Percentiles rank a stretch among this genome's conserved stretches.
Evolutionary conservation across 495 filamentous ascomycete genomes (phyloP).

Genomic region (Penicilliopsis zonata): DNA sequence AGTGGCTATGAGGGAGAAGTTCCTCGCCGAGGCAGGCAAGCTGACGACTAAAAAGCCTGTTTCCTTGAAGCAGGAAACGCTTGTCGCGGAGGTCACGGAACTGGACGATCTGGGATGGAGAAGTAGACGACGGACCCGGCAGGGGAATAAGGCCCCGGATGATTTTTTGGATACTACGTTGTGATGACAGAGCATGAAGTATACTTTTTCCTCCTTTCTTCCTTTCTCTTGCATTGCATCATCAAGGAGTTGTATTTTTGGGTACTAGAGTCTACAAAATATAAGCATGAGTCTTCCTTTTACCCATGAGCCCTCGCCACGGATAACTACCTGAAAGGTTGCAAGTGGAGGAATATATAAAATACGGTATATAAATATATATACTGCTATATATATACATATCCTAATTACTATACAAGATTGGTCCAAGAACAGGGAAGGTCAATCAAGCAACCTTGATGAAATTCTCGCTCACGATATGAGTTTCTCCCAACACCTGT

Average conservation of each 20-base stretch:
- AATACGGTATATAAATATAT: too few species aligned
- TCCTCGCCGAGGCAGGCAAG: constrained; percentile 31
- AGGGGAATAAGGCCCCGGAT: constrained; percentile 11
- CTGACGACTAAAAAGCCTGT: constrained; percentile 16
- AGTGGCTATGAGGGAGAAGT: constrained; percentile 34
- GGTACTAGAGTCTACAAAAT: too few species aligned
- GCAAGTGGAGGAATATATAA: too few species aligned
- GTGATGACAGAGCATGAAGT: not conserved
- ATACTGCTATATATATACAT: too few species aligned
- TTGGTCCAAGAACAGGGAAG: too few species aligned
- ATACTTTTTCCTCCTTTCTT: constrained; percentile 1
- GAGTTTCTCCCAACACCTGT: constrained; percentile 27
- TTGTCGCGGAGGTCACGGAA: constrained; percentile 21
- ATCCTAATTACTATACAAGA: too few species aligned
- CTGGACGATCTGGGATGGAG: constrained; percentile 26
- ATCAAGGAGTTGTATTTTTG: too few species aligned
- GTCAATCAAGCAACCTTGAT: too few species aligned
- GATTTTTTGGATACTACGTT: constrained; percentile 5
- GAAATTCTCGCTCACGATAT: constrained; percentile 16
- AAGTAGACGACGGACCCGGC: constrained; percentile 27
- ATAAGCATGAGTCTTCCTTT: too few species aligned
- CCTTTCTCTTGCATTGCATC: too few species aligned
- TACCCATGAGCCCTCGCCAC: too few species aligned
- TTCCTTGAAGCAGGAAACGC: constrained; percentile 8
- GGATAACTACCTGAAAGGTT: too few species aligned